Evolutionary conservation across 164 flowering plant genomes (phyloP).

Genomic region (Magnolia sinica): DNA sequence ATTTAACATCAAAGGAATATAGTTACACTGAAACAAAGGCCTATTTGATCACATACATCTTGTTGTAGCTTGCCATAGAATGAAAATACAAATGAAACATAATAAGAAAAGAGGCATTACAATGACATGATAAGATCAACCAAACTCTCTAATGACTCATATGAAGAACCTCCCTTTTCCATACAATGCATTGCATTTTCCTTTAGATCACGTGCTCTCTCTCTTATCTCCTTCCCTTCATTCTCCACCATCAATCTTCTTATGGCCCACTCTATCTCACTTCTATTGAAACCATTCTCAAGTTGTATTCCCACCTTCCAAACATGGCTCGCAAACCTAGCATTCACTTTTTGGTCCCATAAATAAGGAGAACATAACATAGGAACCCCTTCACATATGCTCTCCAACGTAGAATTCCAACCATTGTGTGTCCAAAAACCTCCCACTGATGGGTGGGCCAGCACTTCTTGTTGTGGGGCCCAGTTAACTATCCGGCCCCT

Average conservation of each 20-base stretch:
- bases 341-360: slow-evolving; percentile 21
- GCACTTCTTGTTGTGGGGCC: slow-evolving; percentile 31
- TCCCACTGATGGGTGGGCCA: slow-evolving; percentile 29
- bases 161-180: slow-evolving; percentile 10
- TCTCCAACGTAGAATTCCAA: slow-evolving; percentile 32
- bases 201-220: slow-evolving; percentile 19
- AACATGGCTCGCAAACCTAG: slow-evolving; percentile 20
- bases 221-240: slow-evolving; percentile 22
- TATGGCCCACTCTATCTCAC: slow-evolving; percentile 21
- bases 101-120: not conserved
- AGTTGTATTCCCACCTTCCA: slow-evolving; percentile 25
- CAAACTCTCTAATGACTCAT: not conserved
- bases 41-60: not conserved
- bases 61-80: not conserved
- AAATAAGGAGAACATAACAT: slow-evolving; percentile 25
- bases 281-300: slow-evolving; percentile 13
- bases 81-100: not conserved
- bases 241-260: slow-evolving; percentile 8
- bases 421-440: slow-evolving; percentile 26
- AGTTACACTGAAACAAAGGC: not conserved
- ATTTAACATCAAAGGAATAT: too few relatives aligned
- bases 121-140: slow-evolving; percentile 2
- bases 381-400: slow-evolving; percentile 28
- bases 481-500: slow-evolving; percentile 29
- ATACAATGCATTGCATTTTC: not conserved